Conservation (phyloP, 164 flowering plant species). For the Vitis labrusca region DNA sequence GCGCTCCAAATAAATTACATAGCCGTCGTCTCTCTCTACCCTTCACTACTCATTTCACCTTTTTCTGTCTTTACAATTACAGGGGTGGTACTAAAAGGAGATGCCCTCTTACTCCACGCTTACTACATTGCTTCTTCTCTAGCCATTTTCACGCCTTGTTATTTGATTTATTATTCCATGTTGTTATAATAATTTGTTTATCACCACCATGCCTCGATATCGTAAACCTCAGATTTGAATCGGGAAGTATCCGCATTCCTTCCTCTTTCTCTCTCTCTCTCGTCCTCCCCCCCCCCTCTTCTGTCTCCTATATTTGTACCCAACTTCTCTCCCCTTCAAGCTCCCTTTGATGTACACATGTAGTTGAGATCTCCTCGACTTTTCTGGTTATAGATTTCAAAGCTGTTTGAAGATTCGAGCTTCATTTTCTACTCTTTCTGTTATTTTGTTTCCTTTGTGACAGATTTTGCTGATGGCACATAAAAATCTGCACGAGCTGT, state of each 20-base stretch:
- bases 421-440: not conserved
- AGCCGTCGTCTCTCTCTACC: not conserved
- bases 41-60: not conserved
- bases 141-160: not conserved
- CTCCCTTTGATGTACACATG: not conserved
- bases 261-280: constrained; percentile 1
- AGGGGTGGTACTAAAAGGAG: not conserved
- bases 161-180: not conserved
- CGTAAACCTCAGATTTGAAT: constrained; percentile 28
- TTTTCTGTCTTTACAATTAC: not conserved
- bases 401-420: not conserved
- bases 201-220: constrained; percentile 23
- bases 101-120: not conserved
- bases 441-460: not conserved
- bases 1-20: too few species aligned
- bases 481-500: constrained; percentile 60
- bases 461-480: constrained; percentile 30
- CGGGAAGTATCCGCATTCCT: constrained; percentile 32
- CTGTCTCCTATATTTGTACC: not conserved
- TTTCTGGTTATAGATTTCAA: constrained; percentile 7
- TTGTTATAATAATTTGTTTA: constrained; percentile 10
- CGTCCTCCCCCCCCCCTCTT: constrained; percentile 7
- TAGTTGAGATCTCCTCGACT: constrained; percentile 33
- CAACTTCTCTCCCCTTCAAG: constrained; percentile 4
- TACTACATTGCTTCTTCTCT: not conserved